Evolutionary conservation across 2,329 filamentous ascomycete species (phyloP), one percentile per base, ranked within the genome.

Genomic region (Laburnicola sp.): DNA sequence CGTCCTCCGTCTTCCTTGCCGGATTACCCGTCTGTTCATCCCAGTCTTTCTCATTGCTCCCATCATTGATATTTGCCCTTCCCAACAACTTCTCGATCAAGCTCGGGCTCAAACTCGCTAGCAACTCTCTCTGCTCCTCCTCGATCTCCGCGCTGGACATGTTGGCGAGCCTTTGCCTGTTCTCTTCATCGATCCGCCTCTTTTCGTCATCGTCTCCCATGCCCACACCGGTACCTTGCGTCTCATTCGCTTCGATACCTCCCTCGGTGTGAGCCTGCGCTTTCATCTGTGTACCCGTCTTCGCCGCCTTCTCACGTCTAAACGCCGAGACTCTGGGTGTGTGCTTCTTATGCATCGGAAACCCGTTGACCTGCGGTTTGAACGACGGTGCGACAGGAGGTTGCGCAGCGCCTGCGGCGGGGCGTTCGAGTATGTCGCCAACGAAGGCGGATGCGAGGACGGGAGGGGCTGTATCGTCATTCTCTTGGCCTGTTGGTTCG

Each of bases 71-170:
- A 48, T 86, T 91, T 35, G 91, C 87, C 55, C 89, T 81, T 57
- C 82, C 82, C 23, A 97, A 79, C 16, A 99, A 78, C 59, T 84
- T 84, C 66, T 96, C 82, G 4, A 99, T 78, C 28, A 97, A 76
- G 0, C 82, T 82, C 2, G 91, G 87, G 56, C 90, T 87, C 47
- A 97, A 74, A 6, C 82, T 84, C n/a, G 79, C 81, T 68, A 96
- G 80, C n/a, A 99, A 77, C 59, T 97, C 93, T 52, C 84, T 80
- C 37, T 87, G 84, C 53, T 94, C 91, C 60, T 86, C 80, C 55
- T 88, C 85, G 51, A 97, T 96, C 72, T 97, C 90, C 32, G 84
- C 82, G 0, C 84, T 76, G 1, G 88, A 88, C 94, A 99, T 97
- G 25, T 80, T 78, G 10, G 85, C 86, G 40, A 99, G 72, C 53